Evolutionary conservation across 169 alveolate genomes (phyloP), one percentile per base, ranked within the genome.

Genomic region (Ophryocystis elektroscirrha): DNA sequence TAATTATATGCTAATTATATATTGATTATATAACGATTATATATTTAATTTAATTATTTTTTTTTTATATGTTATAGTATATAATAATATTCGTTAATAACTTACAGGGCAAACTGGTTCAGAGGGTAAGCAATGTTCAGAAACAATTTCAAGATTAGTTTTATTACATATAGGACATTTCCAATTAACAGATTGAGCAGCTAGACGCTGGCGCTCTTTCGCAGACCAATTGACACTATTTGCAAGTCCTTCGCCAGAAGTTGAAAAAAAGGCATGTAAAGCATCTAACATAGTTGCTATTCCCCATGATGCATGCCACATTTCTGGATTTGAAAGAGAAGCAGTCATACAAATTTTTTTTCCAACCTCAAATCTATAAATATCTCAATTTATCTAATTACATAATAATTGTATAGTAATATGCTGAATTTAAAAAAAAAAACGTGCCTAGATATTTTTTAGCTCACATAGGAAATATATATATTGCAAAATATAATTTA

Each of bases 281-380:
- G 81, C 89, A 25, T 65, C 72, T 7, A 79, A 47, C 63, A 79
- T 78, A 24, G 79, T 71, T 41, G 78, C 53, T 36, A 76, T 73
- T 20, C 76, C 76, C 86, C 89, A 79, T 30, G 81, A 73, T 7
- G 89, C 84, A 46, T 78, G 79, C 86, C 89, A 79, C 41, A 63
- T 68, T 51, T 79, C 89, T 20, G 84, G 85, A 38, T 79, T 85
- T 43, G 51, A 80, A 54, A 71, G 73, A 32, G 64, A 52, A n/a
- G 72, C 78, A 20, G 78, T 71, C 24, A 80, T 46, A 38, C 89
- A 80, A 16, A 80, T 73, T 39, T 74, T 66, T 59, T 61, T 76
- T 48, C 74, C 78, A 41, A 65, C 61, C 42, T 77, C 78, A 53
- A 76, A 76, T 38, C 86, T 66, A 9, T 78, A 63, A 53, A 32